Evolutionary conservation across 345 rosid genomes (phyloP).

Genomic region (Eutrema heterophyllum): DNA sequence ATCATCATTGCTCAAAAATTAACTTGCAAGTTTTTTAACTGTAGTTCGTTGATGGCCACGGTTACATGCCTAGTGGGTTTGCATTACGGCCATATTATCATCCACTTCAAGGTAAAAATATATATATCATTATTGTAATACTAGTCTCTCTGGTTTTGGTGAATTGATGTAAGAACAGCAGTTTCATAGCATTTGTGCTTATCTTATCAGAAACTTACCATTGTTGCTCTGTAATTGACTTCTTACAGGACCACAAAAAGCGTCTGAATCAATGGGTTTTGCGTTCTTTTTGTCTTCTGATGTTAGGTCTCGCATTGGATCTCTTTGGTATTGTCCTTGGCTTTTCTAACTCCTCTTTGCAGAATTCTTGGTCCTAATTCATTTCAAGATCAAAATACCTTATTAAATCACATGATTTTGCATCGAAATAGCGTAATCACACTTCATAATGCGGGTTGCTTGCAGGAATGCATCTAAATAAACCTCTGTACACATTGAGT

Average conservation of each 20-base stretch:
- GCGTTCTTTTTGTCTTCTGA: slow-evolving; percentile 48
- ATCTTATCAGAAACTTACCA: not conserved
- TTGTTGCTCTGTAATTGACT: not conserved
- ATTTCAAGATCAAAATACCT: not conserved
- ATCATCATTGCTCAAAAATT: not conserved
- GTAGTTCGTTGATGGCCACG: slow-evolving; percentile 76
- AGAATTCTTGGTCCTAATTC: not conserved
- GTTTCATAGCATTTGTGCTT: not conserved
- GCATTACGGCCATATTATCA: slow-evolving; percentile 75
- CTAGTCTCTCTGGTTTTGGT: not conserved
- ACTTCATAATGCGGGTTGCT: slow-evolving; percentile 11
- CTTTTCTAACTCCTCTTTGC: not conserved
- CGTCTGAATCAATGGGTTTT: slow-evolving; percentile 55
- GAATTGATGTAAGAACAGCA: not conserved
- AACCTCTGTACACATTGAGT: slow-evolving; percentile 79
- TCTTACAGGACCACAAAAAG: slow-evolving; percentile 53
- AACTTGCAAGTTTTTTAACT: slow-evolving; percentile 23
- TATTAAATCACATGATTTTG: not conserved
- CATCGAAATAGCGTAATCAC: not conserved
- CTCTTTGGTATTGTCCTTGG: slow-evolving; percentile 43
- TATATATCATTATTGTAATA: not conserved
- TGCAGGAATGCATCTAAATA: slow-evolving; percentile 79
- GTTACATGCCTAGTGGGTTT: slow-evolving; percentile 81
- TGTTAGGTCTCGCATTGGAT: slow-evolving; percentile 50
- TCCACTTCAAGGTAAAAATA: slow-evolving; percentile 63